These are phyloP conservation scores for Moesziomyces parantarcticus DNA, from an alignment of 1,284 basidiomycete species.

Conservation along the genomic window DNA sequence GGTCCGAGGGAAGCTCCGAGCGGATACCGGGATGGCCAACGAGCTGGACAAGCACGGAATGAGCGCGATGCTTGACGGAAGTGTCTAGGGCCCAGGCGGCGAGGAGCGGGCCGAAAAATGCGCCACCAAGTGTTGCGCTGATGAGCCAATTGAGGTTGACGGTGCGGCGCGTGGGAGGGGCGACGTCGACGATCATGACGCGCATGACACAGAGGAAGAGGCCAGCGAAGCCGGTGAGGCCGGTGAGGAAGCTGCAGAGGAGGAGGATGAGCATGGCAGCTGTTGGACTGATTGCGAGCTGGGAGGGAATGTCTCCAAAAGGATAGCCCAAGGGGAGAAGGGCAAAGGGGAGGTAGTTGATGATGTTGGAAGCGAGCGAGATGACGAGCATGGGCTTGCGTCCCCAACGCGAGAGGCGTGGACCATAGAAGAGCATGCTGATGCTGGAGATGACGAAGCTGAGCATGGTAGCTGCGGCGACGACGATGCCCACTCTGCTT, in stretches of 20 bases:
- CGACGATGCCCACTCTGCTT: constrained; percentile 38
- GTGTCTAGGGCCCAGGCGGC: constrained; percentile 43
- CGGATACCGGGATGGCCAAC: not conserved
- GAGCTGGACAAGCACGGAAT: not conserved
- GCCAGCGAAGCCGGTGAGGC: constrained; percentile 36
- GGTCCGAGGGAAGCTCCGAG: constrained; percentile 29
- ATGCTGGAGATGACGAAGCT: constrained; percentile 40
- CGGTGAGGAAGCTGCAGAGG: constrained; percentile 33
- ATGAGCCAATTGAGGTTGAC: constrained; percentile 42
- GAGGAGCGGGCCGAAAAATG: constrained; percentile 38
- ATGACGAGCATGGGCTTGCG: constrained; percentile 45
- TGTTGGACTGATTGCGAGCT: constrained; percentile 30
- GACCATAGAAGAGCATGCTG: constrained; percentile 49
- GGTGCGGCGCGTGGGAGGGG: constrained; percentile 33
- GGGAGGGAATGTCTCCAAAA: constrained; percentile 29
- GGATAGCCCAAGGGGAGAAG: constrained; percentile 43
- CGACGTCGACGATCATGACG: constrained; percentile 44
- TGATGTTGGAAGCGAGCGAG: constrained; percentile 35
- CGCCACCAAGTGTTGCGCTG: constrained; percentile 38
- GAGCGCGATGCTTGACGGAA: constrained; percentile 21
- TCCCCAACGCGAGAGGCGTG: constrained; percentile 39
- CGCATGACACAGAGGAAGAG: constrained; percentile 37
- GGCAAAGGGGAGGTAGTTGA: constrained; percentile 42
- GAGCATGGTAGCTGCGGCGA: constrained; percentile 40
- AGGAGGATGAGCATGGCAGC: constrained; percentile 36